Base-by-base conservation (phyloP, 1,284 basidiomycete species). In the Microbotryum intermedium region DNA sequence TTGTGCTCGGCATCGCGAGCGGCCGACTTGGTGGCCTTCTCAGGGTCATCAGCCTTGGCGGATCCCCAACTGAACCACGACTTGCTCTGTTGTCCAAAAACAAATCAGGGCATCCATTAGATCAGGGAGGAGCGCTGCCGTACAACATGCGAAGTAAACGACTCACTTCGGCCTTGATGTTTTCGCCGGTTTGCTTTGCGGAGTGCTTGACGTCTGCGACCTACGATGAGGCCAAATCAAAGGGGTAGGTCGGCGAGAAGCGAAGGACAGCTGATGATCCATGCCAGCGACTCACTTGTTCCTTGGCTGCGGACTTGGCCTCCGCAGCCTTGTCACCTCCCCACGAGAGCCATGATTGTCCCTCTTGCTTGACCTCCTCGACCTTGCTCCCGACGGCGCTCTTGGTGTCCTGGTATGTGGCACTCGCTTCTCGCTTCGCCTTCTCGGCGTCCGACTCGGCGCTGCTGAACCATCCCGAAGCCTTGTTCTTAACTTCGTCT, bases 331-430 rank as follows among this genome's bases (percentile, higher is more conserved):
- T 65, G 11, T 52, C 21, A 23, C 52, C 54, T 10, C 25, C 16
- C 63, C 63, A 64, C 53, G 53, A 59, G 48, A 54, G 53, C 63
- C 63, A 64, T 21, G 48, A 44, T 59, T 53, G 50, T 30, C 50
- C 54, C 44, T 64, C 63, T 25, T 49, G 10, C 55, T 61, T 57
- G 42, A 39, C 55, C 51, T 61, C 57, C 28, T 49, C 50, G 28
- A n/a, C 26, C 9, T 51, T 51, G 5, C 18, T 39, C 34, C 34
- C 34, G 34, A 39, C 16, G 34, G 16, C 16, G 34, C 34, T 39
- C 34, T 39, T 39, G 34, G 34, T 39, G 11, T 39, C 34, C 34
- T 39, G 34, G 13, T 39, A 39, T 11, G 34, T 16, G 13, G 34
- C 11, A 16, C 13, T 39, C 11, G 34, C 34, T 39, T 39, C 34